Evolutionary conservation across 1,139 yeast genomes (phyloP).

Genomic region (Yamadazyma triangularis): DNA sequence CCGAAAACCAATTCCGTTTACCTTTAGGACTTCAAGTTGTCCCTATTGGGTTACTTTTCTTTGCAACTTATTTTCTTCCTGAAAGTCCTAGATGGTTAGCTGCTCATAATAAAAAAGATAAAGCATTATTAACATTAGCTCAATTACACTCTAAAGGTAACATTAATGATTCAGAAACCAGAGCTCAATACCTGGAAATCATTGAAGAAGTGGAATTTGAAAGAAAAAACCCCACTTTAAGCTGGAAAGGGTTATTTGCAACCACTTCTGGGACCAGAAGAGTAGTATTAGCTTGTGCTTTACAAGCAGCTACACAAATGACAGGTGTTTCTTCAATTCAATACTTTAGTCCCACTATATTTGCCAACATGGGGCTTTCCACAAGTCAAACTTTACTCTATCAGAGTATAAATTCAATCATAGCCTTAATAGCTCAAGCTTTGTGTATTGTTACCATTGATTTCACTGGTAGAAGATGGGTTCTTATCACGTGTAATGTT

Average conservation of each 20-base stretch:
- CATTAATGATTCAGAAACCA: conserved; percentile 10
- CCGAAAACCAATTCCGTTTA: conserved; percentile 15
- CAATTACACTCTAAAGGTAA: conserved; percentile 19
- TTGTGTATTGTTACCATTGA: conserved; percentile 38
- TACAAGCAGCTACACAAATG: conserved; percentile 38
- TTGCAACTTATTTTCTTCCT: conserved; percentile 40
- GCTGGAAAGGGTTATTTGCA: conserved; percentile 16
- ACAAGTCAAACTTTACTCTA: conserved; percentile 15
- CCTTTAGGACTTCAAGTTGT: conserved; percentile 18
- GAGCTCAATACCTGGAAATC: conserved; percentile 11
- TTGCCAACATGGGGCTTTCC: conserved; percentile 15
- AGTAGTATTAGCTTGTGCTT: conserved; percentile 10
- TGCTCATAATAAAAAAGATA: conserved; percentile 27
- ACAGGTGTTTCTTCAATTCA: conserved; percentile 74
- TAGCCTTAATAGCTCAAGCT: conserved; percentile 23
- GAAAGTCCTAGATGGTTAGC: conserved; percentile 59
- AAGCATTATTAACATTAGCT: conserved; percentile 28
- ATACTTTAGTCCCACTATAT: conserved; percentile 49
- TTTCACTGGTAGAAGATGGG: conserved; percentile 14
- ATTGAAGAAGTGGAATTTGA: conserved; percentile 19
- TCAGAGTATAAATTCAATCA: conserved; percentile 55
- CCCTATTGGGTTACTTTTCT: conserved; percentile 15
- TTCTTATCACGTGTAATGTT: conserved; percentile 9
- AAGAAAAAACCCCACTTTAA: conserved; percentile 13
- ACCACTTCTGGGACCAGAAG: conserved; percentile 14